Evolutionary conservation across 345 rosid genomes (phyloP), one percentile per base, ranked within the genome.

Genomic region (Arabidopsis suecica): DNA sequence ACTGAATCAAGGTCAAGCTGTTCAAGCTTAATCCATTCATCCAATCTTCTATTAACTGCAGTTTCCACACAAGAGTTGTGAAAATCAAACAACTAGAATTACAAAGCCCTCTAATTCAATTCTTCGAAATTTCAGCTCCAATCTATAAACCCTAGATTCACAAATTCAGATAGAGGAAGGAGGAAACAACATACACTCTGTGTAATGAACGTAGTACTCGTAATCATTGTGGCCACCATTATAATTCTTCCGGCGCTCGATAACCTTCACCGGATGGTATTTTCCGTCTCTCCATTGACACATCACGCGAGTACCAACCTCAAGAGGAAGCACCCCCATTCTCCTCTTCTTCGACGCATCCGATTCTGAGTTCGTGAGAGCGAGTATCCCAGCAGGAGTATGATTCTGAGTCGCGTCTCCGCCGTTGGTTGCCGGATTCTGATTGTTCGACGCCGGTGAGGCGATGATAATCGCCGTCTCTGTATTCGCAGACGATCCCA

Each of bases 211-310:
- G 70, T 95, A 95, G 40, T 92, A 95, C 85, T 95, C 99, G 80
- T 95, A 95, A 45, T 88, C 98, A 77, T 79, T 86, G 49, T 82
- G 68, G 2, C 85, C 96, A 49, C 75, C 85, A 13, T 13, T 65
- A 36, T 58, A 73, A 54, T 83, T 40, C 89, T 82, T 90, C 8
- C 99, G 91, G 38, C 99, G 96, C 72, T 95, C 98, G 59, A 92
- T 95, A 75, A 95, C 99, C 79, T 95, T 95, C 37, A 95, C 98
- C 5, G 93, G 98, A 57, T 95, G 99, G 59, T 86, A 90, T 78
- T 95, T 95, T 3, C 89, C 89, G 82, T 95, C 99, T 68, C 99
- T 85, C 99, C 99, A 92, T 7, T 86, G 93, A 86, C 99, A 92
- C 98, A 87, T 66, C 50, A 92, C 99, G 66, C 96, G 93, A 71